These are phyloP conservation scores for Xylariomycetidae sp. DNA, from an alignment of 2,329 filamentous ascomycete genomes.

Conservation along the genomic window DNA sequence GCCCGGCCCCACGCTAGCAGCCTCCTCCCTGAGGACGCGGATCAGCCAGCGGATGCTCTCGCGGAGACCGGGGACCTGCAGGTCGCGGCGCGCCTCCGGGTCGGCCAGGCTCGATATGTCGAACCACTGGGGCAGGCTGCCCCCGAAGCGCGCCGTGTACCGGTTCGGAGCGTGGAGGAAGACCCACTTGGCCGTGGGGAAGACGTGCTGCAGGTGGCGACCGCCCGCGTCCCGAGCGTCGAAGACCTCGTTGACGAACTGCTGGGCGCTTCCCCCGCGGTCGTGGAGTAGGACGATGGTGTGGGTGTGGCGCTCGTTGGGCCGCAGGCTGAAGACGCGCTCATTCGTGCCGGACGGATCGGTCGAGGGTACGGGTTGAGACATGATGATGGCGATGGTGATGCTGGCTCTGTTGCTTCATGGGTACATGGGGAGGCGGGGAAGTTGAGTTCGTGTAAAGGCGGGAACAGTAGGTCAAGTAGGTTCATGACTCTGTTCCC, in stretches of 20 bases:
- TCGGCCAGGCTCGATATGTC: slow-evolving; percentile 40
- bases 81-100: slow-evolving; percentile 34
- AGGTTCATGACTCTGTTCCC: background rate
- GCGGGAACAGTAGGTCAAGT: background rate
- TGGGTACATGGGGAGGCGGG: too few relatives aligned
- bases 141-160: slow-evolving; percentile 20
- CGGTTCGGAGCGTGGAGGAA: slow-evolving; percentile 39
- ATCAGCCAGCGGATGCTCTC: slow-evolving; percentile 31
- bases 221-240: slow-evolving; percentile 25
- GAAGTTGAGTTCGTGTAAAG: background rate
- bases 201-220: slow-evolving; percentile 31
- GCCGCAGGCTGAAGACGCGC: slow-evolving; percentile 6
- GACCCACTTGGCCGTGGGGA: slow-evolving; percentile 45
- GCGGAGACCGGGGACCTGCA: slow-evolving; percentile 36
- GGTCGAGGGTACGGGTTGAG: background rate
- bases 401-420: too few relatives aligned
- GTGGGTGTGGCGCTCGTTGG: slow-evolving; percentile 24
- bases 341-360: background rate
- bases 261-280: slow-evolving; percentile 32
- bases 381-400: background rate
- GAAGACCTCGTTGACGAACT: slow-evolving; percentile 27
- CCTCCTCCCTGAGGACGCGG: slow-evolving; percentile 30
- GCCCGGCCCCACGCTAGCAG: slow-evolving; percentile 29
- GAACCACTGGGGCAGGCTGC: slow-evolving; percentile 42
- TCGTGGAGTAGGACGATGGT: slow-evolving; percentile 43